A percentile compares a stretch with the other conserved stretches of the same genome.
phyloP scores from a whole-genome alignment of 2,329 filamentous ascomycete species.

The Aspergillus sp. region DNA sequence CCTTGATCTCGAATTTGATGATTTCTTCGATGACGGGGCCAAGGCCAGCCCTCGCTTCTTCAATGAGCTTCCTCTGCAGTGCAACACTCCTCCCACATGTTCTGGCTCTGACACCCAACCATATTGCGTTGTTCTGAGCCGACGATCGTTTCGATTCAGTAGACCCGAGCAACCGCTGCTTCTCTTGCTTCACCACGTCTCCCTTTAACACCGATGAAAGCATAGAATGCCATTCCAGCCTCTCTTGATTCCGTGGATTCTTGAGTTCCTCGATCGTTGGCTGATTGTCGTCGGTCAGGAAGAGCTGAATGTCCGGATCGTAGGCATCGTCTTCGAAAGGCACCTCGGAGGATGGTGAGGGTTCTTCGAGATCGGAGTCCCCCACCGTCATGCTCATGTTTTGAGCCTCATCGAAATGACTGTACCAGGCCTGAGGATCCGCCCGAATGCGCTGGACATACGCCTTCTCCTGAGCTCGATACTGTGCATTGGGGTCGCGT shows the following conservation, averaged over 20 bases:
- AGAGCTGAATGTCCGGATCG: slow-evolving; percentile 89
- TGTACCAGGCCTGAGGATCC: slow-evolving; percentile 74
- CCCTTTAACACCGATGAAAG: slow-evolving; percentile 91
- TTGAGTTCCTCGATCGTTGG: slow-evolving; percentile 87
- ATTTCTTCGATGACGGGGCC: slow-evolving; percentile 81
- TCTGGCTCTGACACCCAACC: slow-evolving; percentile 83
- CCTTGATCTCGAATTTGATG: slow-evolving; percentile 90
- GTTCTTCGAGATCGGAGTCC: slow-evolving; percentile 86
- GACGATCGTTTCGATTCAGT: slow-evolving; percentile 73
- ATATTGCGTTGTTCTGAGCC: slow-evolving; percentile 69
- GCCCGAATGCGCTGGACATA: slow-evolving; percentile 91
- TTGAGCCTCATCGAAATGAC: slow-evolving; percentile 60
- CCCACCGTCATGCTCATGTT: slow-evolving; percentile 67
- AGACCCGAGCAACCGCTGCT: slow-evolving; percentile 87
- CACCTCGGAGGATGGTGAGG: slow-evolving; percentile 81
- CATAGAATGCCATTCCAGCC: slow-evolving; percentile 98
- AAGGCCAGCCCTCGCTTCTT: slow-evolving; percentile 74
- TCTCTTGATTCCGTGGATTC: slow-evolving; percentile 82
- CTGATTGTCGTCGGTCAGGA: slow-evolving; percentile 85
- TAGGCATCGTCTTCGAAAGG: slow-evolving; percentile 81
- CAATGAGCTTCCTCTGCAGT: slow-evolving; percentile 82
- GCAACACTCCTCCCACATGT: slow-evolving; percentile 80
- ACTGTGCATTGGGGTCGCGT: slow-evolving; percentile 69
- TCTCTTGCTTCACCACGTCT: slow-evolving; percentile 96
- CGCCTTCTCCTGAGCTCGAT: slow-evolving; percentile 85